These are phyloP conservation scores for Castanopsis chinensis DNA, from an alignment of 306 rosid species.

Conservation along the genomic window DNA sequence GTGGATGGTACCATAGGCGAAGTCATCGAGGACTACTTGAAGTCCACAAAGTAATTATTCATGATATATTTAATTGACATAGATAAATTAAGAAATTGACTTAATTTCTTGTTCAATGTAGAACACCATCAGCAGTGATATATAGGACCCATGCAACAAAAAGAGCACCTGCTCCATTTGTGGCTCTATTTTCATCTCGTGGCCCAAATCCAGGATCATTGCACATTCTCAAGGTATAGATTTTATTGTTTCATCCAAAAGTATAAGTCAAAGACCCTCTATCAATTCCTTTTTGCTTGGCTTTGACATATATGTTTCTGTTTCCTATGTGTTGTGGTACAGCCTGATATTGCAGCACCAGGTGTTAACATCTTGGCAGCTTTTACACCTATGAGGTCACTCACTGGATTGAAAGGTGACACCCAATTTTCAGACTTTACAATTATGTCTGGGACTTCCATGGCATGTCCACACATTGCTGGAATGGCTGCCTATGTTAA, in stretches of 20 bases:
- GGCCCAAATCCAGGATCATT: constrained; percentile 72
- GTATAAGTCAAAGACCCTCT: not conserved
- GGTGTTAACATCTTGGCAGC: constrained; percentile 79
- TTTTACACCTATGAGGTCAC: constrained; percentile 59
- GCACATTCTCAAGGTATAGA: constrained; percentile 66
- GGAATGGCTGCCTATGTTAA: constrained; percentile 86
- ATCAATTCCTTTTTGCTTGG: not conserved
- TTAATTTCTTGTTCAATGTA: constrained; percentile 28
- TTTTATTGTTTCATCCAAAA: constrained; percentile 1
- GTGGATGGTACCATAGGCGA: constrained; percentile 50
- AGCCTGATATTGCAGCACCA: constrained; percentile 95
- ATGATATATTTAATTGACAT: not conserved
- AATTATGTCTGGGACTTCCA: constrained; percentile 89
- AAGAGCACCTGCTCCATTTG: constrained; percentile 51
- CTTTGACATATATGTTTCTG: not conserved
- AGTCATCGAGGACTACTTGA: constrained; percentile 41
- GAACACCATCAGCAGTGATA: constrained; percentile 71
- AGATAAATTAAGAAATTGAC: not conserved
- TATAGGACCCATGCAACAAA: constrained; percentile 43
- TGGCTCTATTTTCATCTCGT: constrained; percentile 81
- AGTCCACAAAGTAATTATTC: constrained; percentile 54
- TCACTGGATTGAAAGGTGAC: constrained; percentile 70
- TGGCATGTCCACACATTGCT: constrained; percentile 94
- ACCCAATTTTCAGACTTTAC: constrained; percentile 76
- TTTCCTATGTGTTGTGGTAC: constrained; percentile 12